Conservation (phyloP, 179 eudicot genomes). For the Pouteria campechiana region DNA sequence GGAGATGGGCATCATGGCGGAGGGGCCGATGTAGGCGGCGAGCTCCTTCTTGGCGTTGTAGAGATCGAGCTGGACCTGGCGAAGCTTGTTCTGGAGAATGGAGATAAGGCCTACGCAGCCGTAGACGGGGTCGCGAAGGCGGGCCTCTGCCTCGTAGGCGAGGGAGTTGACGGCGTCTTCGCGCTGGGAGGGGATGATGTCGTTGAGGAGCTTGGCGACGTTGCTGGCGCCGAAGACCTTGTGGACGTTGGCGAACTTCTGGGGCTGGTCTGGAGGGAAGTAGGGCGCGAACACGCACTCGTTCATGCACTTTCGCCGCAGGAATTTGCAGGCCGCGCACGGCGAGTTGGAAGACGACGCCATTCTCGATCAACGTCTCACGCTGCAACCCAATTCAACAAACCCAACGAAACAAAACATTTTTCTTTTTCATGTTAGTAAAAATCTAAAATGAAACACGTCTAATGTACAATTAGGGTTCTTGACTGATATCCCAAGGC, state of each 20-base stretch:
- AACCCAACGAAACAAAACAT: too few species aligned
- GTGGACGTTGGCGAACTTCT: slow-evolving; percentile 61
- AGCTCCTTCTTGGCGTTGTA: slow-evolving; percentile 46
- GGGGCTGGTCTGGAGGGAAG: slow-evolving; percentile 88
- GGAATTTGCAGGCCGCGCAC: slow-evolving; percentile 82
- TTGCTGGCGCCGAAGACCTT: slow-evolving; percentile 89
- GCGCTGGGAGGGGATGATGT: slow-evolving; percentile 35
- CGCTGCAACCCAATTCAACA: too few species aligned
- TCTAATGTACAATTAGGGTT: too few species aligned
- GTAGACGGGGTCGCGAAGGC: slow-evolving; percentile 68
- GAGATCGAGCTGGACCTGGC: slow-evolving; percentile 35
- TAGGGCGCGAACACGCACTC: slow-evolving; percentile 89
- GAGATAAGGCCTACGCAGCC: slow-evolving; percentile 81
- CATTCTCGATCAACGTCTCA: too few species aligned
- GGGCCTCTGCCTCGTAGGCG: slow-evolving; percentile 71
- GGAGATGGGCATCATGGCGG: slow-evolving; percentile 43
- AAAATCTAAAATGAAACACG: too few species aligned
- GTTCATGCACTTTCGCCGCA: slow-evolving; percentile 67
- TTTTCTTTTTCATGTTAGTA: too few species aligned
- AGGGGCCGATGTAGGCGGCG: slow-evolving; percentile 44
- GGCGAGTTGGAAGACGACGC: slow-evolving; percentile 78
- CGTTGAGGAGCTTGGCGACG: slow-evolving; percentile 66
- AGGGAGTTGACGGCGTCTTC: slow-evolving; percentile 83
- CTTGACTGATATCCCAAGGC: too few species aligned
- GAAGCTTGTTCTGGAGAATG: slow-evolving; percentile 47